These are phyloP conservation scores for Cryptomeria japonica DNA, from an alignment of 75 land plant species.

Conservation along the genomic window DNA sequence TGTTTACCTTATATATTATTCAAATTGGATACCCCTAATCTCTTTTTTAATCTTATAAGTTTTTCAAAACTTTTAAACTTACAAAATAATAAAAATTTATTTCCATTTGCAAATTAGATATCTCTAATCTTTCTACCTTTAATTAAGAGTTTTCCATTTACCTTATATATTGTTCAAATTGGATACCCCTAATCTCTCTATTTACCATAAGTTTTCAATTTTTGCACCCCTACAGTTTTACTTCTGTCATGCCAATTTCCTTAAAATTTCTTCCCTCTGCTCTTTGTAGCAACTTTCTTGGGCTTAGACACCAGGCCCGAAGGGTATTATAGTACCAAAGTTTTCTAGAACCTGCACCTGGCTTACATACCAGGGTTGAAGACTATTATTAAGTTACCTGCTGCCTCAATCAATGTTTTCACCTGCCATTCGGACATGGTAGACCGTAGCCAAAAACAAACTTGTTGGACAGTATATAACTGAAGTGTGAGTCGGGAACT, in stretches of 20 bases:
- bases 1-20: too few relatives aligned
- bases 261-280: background rate
- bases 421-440: background rate
- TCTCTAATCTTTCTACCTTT: too few relatives aligned
- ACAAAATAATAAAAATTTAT: too few relatives aligned
- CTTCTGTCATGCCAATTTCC: background rate
- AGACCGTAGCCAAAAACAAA: background rate
- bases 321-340: background rate
- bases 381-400: background rate
- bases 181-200: too few relatives aligned
- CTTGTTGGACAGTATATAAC: background rate
- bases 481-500: background rate
- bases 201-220: too few relatives aligned
- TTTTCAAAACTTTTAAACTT: too few relatives aligned
- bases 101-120: too few relatives aligned
- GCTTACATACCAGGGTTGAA: background rate
- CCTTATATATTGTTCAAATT: too few relatives aligned
- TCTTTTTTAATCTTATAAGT: too few relatives aligned
- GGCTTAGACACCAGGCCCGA: background rate
- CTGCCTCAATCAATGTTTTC: background rate
- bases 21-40: background rate
- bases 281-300: background rate
- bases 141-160: too few relatives aligned
- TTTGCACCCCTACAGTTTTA: background rate
- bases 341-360: background rate